Evolutionary conservation across 495 filamentous ascomycete genomes (phyloP).

Genomic region (Thermothielavioides terrestris): DNA sequence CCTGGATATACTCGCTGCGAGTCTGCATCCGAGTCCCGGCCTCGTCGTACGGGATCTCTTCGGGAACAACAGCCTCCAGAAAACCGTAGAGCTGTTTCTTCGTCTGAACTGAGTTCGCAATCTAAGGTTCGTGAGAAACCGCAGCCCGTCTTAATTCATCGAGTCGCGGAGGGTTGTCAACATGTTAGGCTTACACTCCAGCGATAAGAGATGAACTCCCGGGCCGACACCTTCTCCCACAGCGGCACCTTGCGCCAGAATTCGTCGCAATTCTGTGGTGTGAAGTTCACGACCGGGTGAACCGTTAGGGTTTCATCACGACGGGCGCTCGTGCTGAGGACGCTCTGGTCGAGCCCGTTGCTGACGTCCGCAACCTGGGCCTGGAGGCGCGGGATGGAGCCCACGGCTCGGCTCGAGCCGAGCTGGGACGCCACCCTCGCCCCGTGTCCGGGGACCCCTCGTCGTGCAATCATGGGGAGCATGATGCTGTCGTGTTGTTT

Average conservation of each 20-base stretch:
- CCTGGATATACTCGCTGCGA: conserved; percentile 42
- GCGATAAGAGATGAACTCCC: conserved; percentile 37
- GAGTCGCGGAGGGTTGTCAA: too few relatives aligned
- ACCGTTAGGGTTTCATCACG: neutral
- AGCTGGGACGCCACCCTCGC: neutral
- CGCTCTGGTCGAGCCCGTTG: conserved; percentile 1
- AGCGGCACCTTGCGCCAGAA: conserved; percentile 38
- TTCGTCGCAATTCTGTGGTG: conserved; percentile 17
- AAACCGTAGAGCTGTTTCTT: conserved; percentile 33
- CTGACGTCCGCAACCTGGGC: conserved; percentile 18
- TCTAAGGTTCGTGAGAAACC: conserved; percentile 9
- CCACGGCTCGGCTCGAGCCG: conserved; percentile 8
- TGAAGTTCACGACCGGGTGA: conserved; percentile 4
- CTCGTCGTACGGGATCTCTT: conserved; percentile 31
- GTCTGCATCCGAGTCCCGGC: conserved; percentile 28
- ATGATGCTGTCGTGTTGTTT: neutral
- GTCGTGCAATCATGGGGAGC: conserved; percentile 5
- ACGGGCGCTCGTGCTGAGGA: neutral
- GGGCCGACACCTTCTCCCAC: conserved; percentile 35
- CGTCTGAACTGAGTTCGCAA: conserved; percentile 34
- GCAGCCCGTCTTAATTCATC: neutral
- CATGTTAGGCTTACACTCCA: conserved; percentile 36
- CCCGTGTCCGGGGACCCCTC: conserved; percentile 2
- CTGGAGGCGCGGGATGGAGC: conserved; percentile 15
- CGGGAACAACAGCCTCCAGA: conserved; percentile 37